Evolutionary conservation across 176 grass and related monocot genomes (phyloP).

Genomic region (Triticum aestivum): IWGSC_CS_RefSeq_v2.1 NC_057806.1:556972197-556972696

Average conservation of each 20-base stretch:
- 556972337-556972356: slow-evolving; percentile 13
- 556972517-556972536: slow-evolving; percentile 39
- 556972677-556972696: slow-evolving; percentile 17
- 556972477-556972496: neutral
- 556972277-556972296: neutral
- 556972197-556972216: neutral
- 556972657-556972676: slow-evolving; percentile 73
- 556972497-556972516: neutral
- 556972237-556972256: neutral
- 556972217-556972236: neutral
- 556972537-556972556: slow-evolving; percentile 11
- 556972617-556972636: slow-evolving; percentile 44
- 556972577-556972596: neutral
- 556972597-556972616: slow-evolving; percentile 28
- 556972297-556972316: slow-evolving; percentile 17
- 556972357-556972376: slow-evolving; percentile 61
- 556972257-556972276: neutral
- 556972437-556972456: slow-evolving; percentile 21
- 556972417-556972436: slow-evolving; percentile 57
- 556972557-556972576: neutral
- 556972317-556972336: slow-evolving; percentile 8
- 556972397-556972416: slow-evolving; percentile 36
- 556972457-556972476: neutral
- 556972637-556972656: slow-evolving; percentile 62
- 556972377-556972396: slow-evolving; percentile 38